Evolutionary conservation across 2,329 filamentous ascomycete genomes (phyloP), one percentile per base, ranked within the genome.

Genomic region (Emmonsiellopsis sp.): DNA sequence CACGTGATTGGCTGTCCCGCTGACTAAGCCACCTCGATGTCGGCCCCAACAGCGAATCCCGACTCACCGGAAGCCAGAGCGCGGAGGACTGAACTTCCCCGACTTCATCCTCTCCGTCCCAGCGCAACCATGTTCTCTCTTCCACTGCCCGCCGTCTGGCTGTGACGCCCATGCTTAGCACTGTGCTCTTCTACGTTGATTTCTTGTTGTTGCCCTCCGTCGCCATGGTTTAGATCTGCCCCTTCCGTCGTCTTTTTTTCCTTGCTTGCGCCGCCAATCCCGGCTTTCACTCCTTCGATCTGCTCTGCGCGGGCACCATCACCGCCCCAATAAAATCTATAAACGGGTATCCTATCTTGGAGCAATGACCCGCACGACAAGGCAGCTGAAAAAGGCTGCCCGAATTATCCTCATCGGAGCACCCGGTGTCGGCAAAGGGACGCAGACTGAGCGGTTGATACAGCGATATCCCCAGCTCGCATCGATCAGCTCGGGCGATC

Each of bases 341-440:
- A 16, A 5, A 20, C 13, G 7, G 10, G 13, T 11, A 5, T 49
- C 26, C 16, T 42, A 5, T 42, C 8, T 15, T 51, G 38, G 26
- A 34, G 53, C 15, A 50, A 59, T 59, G 52, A 43, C 52, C 8
- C 38, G 47, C 31, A 32, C 62, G n/a, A 66, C 65, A 31, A 73
- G 69, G 61, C 71, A 82, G 73, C 81, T 94, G 65, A 80, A 79
- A 60, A 84, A 80, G 73, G 92, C 93, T 54, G 93, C 93, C 52
- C 87, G 93, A 58, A 85, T 97, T 59, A 97, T 98, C 67, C 83
- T 98, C 61, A 83, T 98, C 63, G 93, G 93, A 63, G 91, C 92
- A 51, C 93, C 93, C n/a, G 91, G 91, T 55, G 93, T 95, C 54
- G 93, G 93, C 58, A 98, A 98, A 72, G 93, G 92, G 58, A 98